phyloP scores from a whole-genome alignment of 768 basidiomycete genomes.

The Boletus edulis region DNA sequence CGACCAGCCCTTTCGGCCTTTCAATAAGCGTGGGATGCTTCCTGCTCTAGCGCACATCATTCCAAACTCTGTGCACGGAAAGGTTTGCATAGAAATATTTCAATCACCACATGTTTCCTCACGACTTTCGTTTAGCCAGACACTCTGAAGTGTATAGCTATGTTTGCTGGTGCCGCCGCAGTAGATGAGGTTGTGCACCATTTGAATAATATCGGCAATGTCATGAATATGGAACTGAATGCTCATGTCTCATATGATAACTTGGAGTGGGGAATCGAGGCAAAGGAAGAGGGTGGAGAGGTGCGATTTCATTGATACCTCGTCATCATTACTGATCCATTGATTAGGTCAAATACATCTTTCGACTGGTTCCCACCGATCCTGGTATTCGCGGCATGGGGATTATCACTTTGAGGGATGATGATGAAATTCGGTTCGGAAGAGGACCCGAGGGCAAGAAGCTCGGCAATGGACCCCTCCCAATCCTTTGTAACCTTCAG shows the following conservation, averaged over 20 bases:
- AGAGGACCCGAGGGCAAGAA: not conserved
- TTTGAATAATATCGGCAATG: not conserved
- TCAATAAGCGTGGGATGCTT: accelerated
- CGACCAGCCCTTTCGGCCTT: too few species aligned
- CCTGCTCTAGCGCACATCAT: not conserved
- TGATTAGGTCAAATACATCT: not conserved
- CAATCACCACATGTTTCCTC: not conserved
- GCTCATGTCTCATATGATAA: not conserved
- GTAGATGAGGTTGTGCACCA: not conserved
- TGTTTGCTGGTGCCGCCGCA: not conserved
- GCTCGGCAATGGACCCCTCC: not conserved
- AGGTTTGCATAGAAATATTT: not conserved
- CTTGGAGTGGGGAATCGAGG: not conserved
- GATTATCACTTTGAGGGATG: not conserved
- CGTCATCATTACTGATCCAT: not conserved
- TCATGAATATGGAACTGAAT: not conserved
- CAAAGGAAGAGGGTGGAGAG: not conserved
- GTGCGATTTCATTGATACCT: not conserved
- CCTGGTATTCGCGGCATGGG: not conserved
- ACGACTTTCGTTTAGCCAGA: not conserved
- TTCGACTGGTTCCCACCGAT: not conserved
- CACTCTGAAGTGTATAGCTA: not conserved
- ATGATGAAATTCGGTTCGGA: constrained; percentile 4
- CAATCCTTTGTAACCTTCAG: not conserved
- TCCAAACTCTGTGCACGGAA: not conserved